Conservation (phyloP, 2,329 filamentous ascomycete species). For the Sporothrix brunneoviolacea region DNA sequence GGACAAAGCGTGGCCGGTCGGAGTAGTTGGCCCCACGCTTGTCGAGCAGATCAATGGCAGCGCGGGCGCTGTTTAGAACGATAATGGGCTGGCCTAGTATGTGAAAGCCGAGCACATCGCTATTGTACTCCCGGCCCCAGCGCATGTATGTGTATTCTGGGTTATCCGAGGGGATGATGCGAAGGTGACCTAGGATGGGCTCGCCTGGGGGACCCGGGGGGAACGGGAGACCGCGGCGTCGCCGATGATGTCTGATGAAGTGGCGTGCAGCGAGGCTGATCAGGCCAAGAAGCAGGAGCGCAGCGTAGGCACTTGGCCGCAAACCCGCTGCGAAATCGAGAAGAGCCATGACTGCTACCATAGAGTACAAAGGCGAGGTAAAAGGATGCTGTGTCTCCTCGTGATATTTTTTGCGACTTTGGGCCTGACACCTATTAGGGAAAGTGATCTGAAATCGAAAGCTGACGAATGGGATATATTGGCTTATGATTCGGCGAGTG, state of each 20-base stretch:
- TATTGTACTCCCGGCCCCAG: slow-evolving; percentile 20
- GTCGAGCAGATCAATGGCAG: slow-evolving; percentile 38
- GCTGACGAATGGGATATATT: not conserved
- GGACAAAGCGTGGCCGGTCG: slow-evolving; percentile 38
- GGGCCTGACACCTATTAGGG: not conserved
- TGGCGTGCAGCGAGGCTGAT: not conserved
- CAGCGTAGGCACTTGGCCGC: not conserved
- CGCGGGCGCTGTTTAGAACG: slow-evolving; percentile 32
- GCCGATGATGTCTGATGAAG: not conserved
- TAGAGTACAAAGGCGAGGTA: not conserved
- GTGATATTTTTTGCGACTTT: not conserved
- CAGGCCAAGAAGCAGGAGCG: not conserved
- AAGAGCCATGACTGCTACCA: not conserved
- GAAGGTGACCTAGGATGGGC: slow-evolving; percentile 20
- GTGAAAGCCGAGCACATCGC: slow-evolving; percentile 27
- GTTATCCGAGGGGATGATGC: slow-evolving; percentile 18
- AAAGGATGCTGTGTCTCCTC: not conserved
- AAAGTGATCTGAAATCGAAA: not conserved
- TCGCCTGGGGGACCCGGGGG: slow-evolving; percentile 19
- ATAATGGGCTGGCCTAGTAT: slow-evolving; percentile 32
- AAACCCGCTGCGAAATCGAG: not conserved
- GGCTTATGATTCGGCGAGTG: not conserved
- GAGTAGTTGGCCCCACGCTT: slow-evolving; percentile 38
- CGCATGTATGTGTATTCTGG: slow-evolving; percentile 15
- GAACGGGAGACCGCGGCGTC: slow-evolving; percentile 7